Evolutionary conservation across 306 rosid species (phyloP), one percentile per base, ranked within the genome.

Genomic region (Vigna radiata): DNA sequence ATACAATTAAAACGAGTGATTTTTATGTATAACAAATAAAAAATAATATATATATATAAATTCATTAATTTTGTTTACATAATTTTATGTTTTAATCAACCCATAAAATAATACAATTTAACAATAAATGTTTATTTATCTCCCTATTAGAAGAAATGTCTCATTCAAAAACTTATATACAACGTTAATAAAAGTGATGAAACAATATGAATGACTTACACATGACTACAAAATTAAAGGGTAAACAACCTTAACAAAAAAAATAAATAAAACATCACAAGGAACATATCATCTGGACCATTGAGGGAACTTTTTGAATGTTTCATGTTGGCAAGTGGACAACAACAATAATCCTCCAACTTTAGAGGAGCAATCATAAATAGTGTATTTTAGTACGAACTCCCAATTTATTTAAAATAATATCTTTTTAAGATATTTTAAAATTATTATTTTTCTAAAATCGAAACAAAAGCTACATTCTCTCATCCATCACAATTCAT

Each of bases 311-410:
- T 72, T 56, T 72, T 41, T 33, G 18, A 72, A 39, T 52, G 68
- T 58, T 70, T 27, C 62, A 9, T 1, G 27, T 16, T 5, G 23
- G 80, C 76, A 77, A 66, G 83, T 53, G 87, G 86, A 67, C 86
- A 77, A 54, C 53, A 77, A 52, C 52, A 64, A 70, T 43, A 56
- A 60, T 60, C 60, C 87, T 88, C 92, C 92, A 80, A 84, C 82
- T 54, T 80, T 67, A 68, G n/a, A 18, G 92, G 90, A 75, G 65
- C 72, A 50, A n/a, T 63, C 43, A 71, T 75, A 76, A 29, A 47
- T 41, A 72, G 41, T 43, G 41, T 11, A 64, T 39, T 64, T 18
- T 64, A 64, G 18, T 54, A 41, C 13, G 17, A 64, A 37, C 50
- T 64, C 8, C 2, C 16, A 17, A 0, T 17, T 17, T 64, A 11